Evolutionary conservation across 345 rosid species (phyloP), one percentile per base, ranked within the genome.

Genomic region (Nasturtium officinale): DNA sequence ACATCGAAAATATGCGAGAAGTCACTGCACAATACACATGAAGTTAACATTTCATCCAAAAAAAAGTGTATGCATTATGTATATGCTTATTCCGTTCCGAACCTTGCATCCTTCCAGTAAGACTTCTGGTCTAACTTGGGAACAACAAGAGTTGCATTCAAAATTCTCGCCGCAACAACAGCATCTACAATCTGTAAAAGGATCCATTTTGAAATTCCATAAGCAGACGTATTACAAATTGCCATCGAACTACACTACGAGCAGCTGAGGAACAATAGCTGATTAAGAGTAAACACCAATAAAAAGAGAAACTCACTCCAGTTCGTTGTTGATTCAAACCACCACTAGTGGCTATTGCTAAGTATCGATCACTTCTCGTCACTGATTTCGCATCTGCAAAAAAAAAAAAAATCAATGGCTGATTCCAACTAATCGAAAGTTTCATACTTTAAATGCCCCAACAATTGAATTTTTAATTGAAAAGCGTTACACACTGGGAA

Each of bases 51-150:
- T 23, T n/a, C 0, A 18, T 11, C 11, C 10, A 16, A 35, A 10
- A 38, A 10, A 25, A 6, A 17, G 11, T n/a, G n/a, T n/a, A n/a
- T n/a, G 12, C 28, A 3, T 8, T 12, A 37, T 1, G 12, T 56
- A 76, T 56, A 76, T 29, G 57, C 13, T 65, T 18, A 59, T 68
- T 57, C 29, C 11, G 40, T 62, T 8, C 57, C 84, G 7, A 72
- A 95, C 99, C 99, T 95, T 26, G 96, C 72, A 63, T 95, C 99
- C 67, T 86, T 92, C 99, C 99, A 95, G 66, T 91, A 95, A 43
- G 99, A 95, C 65, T 95, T 95, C 75, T 86, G 92, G 82, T 95
- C 99, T 69, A 95, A 86, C 85, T 90, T 90, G 1, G 99, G 99
- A 72, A 92, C 89, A 75, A 92, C 96, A 81, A 95, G 99, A 55